Base-by-base conservation (phyloP, 371 early-diverging fungal species). In the Mortierella sp. region DNA sequence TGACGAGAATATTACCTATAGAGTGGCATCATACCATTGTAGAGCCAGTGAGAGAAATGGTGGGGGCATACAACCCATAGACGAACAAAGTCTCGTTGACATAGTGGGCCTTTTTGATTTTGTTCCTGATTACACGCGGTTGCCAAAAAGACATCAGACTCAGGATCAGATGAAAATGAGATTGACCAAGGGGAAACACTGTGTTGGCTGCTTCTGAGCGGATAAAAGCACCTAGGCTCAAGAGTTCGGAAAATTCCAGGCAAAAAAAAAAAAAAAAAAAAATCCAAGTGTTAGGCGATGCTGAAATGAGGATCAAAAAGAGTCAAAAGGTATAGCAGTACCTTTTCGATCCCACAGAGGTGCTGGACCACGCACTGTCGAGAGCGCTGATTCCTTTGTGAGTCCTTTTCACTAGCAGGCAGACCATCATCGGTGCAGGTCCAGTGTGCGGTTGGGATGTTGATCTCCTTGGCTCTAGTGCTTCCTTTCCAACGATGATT, bases 21-120 rank as follows among this genome's bases (percentile, higher is more conserved):
- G 0, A 88, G 70, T 19, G 86, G 87, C 30, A 85, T 68, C 64
- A 88, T 68, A 0, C 87, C 86, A 59, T 88, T 88, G 28, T 74
- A 88, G 1, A 88, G 62, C 70, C 75, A 81, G 48, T 88, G 87
- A 0, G 86, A 83, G 51, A 84, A 87, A 46, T 87, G 87, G 15
- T 61, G 80, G 0, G 88, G 85, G 80, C 72, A 55, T 84, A 87
- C 0, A 86, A 66, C 2, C 82, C 84, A 63, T 88, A 85, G 4
- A 85, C 86, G 75, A 84, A 85, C 1, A 88, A 4, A 0, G 84
- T 84, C 19, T 85, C 85, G 56, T 84, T 70, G 12, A 84, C 56
- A 61, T 60, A 75, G 7, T 70, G 66, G 0, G 74, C 75, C 21
- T 62, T 56, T 1, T 61, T 57, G 1, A 25, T n/a, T 50, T 61